Percentiles rank a stretch among this genome's conserved stretches.
Conservation (phyloP, 1,284 basidiomycete species). For the Boletus sp. region DNA sequence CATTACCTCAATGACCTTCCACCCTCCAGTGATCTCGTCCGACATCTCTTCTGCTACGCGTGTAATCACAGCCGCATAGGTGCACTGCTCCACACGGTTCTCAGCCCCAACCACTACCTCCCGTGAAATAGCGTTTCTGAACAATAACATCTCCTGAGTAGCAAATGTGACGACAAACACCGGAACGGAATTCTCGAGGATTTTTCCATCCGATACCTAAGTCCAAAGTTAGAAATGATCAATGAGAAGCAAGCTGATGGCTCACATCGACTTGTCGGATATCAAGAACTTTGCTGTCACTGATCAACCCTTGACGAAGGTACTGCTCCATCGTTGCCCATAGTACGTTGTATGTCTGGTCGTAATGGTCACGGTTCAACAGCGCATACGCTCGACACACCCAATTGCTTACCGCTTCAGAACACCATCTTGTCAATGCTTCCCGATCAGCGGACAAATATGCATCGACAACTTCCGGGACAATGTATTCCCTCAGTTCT, state of each 20-base stretch:
- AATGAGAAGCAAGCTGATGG: conserved; percentile 9
- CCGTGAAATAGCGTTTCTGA: conserved; percentile 84
- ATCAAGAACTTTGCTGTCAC: conserved; percentile 89
- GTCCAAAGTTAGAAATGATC: conserved; percentile 3
- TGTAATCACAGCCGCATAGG: conserved; percentile 90
- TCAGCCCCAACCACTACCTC: conserved; percentile 87
- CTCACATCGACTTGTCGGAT: conserved; percentile 91
- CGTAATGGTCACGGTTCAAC: neutral
- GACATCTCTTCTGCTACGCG: conserved; percentile 81
- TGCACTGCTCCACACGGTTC: conserved; percentile 87
- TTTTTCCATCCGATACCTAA: conserved; percentile 75
- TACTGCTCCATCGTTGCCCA: conserved; percentile 98
- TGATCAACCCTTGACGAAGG: conserved; percentile 83
- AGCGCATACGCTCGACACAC: neutral
- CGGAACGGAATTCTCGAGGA: conserved; percentile 86
- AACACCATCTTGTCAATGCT: conserved; percentile 86
- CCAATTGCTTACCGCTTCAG: conserved; percentile 76
- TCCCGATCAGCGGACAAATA: conserved; percentile 89
- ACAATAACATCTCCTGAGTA: conserved; percentile 91
- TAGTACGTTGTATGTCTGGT: conserved; percentile 89
- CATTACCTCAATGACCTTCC: conserved; percentile 92
- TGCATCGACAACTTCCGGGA: conserved; percentile 96
- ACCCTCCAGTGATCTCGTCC: conserved; percentile 93
- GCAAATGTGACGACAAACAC: conserved; percentile 93
- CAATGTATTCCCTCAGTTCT: conserved; percentile 94